A percentile compares a stretch with the other conserved stretches of the same genome.
Evolutionary conservation across 2,329 filamentous ascomycete genomes (phyloP).

Genomic region (Aureobasidium sp.): DNA sequence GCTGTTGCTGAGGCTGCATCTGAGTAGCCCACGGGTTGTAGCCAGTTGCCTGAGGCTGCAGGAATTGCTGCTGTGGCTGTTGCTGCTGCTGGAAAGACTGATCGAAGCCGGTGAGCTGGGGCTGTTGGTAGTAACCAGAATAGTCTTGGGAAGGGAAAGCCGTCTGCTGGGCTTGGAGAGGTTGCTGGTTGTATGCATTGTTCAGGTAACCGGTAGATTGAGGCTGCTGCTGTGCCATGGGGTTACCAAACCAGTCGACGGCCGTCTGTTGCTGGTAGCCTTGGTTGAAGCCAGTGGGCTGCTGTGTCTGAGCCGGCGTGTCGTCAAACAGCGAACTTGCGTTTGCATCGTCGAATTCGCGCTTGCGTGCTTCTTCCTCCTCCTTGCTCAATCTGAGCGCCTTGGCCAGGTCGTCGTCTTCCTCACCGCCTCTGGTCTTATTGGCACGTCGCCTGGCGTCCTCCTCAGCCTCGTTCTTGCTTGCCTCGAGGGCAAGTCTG

Average conservation of each 20-base stretch:
- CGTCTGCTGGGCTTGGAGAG: constrained; percentile 60
- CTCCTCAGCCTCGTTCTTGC: constrained; percentile 90
- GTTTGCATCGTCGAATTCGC: constrained; percentile 80
- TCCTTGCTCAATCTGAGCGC: constrained; percentile 91
- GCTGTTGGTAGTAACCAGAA: constrained; percentile 42
- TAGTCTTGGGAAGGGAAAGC: constrained; percentile 55
- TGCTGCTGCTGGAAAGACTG: constrained; percentile 35
- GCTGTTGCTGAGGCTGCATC: constrained; percentile 40
- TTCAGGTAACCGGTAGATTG: constrained; percentile 61
- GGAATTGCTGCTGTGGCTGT: constrained; percentile 41
- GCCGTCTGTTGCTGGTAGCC: constrained; percentile 95
- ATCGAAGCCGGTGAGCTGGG: constrained; percentile 63
- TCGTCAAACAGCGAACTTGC: constrained; percentile 85
- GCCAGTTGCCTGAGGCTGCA: constrained; percentile 53
- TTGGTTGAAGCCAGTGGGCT: constrained; percentile 86
- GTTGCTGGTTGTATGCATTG: constrained; percentile 60
- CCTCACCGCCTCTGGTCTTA: constrained; percentile 28
- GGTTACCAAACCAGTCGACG: constrained; percentile 96
- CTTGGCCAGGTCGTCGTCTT: constrained; percentile 86
- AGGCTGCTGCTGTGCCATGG: constrained; percentile 62
- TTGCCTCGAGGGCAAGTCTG: constrained; percentile 82
- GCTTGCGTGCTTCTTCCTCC: constrained; percentile 81
- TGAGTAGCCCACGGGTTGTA: constrained; percentile 40
- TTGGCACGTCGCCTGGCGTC: constrained; percentile 63
- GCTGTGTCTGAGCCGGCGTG: constrained; percentile 51